Conservation (phyloP, 306 rosid genomes). For the Quercus berberidifolia region DNA sequence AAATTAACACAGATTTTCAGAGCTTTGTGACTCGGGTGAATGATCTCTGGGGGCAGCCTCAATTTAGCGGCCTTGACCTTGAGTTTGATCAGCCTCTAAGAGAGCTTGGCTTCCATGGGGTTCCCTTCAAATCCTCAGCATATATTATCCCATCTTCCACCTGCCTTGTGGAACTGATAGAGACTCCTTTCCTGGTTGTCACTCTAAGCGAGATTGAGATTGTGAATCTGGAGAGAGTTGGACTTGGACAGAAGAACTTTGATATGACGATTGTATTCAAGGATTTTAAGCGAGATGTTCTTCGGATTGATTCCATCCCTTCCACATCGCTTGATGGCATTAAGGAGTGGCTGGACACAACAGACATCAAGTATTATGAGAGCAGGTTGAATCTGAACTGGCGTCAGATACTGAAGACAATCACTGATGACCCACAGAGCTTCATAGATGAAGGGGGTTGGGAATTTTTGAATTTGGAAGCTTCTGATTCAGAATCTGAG, state of each 20-base stretch:
- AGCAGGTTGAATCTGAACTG: slow-evolving; percentile 94
- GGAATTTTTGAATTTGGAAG: slow-evolving; percentile 94
- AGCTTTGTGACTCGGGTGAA: slow-evolving; percentile 81
- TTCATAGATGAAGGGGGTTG: slow-evolving; percentile 97
- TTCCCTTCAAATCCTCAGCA: slow-evolving; percentile 85
- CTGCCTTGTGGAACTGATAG: slow-evolving; percentile 86
- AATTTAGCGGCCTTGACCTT: slow-evolving; percentile 71
- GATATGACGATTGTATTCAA: slow-evolving; percentile 90
- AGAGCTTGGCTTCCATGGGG: slow-evolving; percentile 98
- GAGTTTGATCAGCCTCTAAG: slow-evolving; percentile 96
- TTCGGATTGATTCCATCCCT: slow-evolving; percentile 90
- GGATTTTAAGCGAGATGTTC: slow-evolving; percentile 89
- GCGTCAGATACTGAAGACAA: slow-evolving; percentile 93
- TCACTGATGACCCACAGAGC: slow-evolving; percentile 89
- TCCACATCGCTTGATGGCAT: slow-evolving; percentile 84
- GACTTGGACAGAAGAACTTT: slow-evolving; percentile 98
- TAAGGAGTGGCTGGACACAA: slow-evolving; percentile 93
- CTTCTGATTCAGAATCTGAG: slow-evolving; percentile 83
- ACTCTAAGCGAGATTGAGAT: slow-evolving; percentile 89
- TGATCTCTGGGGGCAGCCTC: slow-evolving; percentile 95
- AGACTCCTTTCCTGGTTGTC: slow-evolving; percentile 86
- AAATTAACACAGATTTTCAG: slow-evolving; percentile 79
- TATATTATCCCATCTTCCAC: slow-evolving; percentile 85
- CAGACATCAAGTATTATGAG: slow-evolving; percentile 89
- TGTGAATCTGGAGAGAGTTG: slow-evolving; percentile 93